These are phyloP conservation scores for Penicillium brasilianum DNA, from an alignment of 2,329 filamentous ascomycete genomes.

Conservation along the genomic window DNA sequence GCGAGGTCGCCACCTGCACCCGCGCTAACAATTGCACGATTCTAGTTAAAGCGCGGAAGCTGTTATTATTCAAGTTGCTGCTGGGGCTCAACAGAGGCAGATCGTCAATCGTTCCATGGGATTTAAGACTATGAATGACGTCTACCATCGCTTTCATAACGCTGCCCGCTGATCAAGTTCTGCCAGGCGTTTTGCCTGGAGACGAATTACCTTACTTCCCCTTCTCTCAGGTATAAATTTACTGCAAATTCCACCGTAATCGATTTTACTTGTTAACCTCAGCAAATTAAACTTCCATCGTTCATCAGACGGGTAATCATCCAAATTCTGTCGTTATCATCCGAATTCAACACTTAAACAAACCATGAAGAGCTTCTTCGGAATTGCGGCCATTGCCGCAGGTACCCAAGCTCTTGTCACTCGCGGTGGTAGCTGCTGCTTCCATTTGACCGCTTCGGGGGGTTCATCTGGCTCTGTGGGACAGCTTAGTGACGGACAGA, in stretches of 20 bases:
- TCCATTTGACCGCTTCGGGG: slow-evolving; percentile 58
- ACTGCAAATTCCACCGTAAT: neutral
- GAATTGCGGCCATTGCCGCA: slow-evolving; percentile 44
- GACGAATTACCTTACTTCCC: neutral
- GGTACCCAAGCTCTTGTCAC: slow-evolving; percentile 50
- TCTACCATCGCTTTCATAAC: neutral
- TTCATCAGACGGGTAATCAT: neutral
- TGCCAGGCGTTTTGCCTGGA: neutral
- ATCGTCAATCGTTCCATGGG: neutral
- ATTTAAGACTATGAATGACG: slow-evolving; percentile 4
- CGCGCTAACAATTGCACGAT: neutral
- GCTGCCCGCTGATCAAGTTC: neutral
- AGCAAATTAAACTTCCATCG: neutral
- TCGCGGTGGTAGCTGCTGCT: slow-evolving; percentile 53
- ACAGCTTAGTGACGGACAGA: slow-evolving; percentile 67
- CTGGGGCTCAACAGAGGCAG: neutral
- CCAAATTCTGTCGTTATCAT: neutral
- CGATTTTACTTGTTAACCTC: neutral
- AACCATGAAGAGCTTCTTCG: slow-evolving; percentile 46
- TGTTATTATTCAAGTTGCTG: neutral
- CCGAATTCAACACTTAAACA: neutral
- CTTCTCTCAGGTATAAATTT: slow-evolving; percentile 5
- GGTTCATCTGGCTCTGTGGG: slow-evolving; percentile 59
- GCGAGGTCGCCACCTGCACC: slow-evolving; percentile 5
- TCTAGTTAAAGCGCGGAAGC: neutral